Evolutionary conservation across 1,284 basidiomycete species (phyloP).

Genomic region (Rhodotorula sp.): DNA sequence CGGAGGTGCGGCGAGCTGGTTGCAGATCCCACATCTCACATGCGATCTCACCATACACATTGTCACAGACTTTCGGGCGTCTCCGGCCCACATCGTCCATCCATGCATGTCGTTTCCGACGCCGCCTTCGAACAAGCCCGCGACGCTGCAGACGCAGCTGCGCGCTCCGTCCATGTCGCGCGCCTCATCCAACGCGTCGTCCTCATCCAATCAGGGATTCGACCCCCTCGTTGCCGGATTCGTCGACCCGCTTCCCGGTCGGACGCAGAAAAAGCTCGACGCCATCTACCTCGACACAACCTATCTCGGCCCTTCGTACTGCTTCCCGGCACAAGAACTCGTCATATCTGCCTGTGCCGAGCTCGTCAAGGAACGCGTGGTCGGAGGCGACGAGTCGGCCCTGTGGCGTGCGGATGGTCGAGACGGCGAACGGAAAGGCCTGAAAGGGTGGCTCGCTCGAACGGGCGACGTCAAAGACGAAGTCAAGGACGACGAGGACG

Average conservation of each 20-base stretch:
- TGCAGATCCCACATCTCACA: too few species aligned
- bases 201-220: neutral
- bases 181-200: neutral
- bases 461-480: slow-evolving; percentile 45
- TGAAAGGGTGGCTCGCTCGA: slow-evolving; percentile 49
- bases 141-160: neutral
- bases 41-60: too few species aligned
- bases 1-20: slow-evolving; percentile 65
- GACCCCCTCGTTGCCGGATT: neutral
- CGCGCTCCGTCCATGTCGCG: slow-evolving; percentile 1
- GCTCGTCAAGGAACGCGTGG: slow-evolving; percentile 62
- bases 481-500: slow-evolving; percentile 46
- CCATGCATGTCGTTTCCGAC: slow-evolving; percentile 58
- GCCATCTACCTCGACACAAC: slow-evolving; percentile 94
- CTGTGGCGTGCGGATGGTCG: slow-evolving; percentile 36
- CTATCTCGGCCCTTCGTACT: slow-evolving; percentile 91
- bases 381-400: slow-evolving; percentile 48
- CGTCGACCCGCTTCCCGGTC: neutral
- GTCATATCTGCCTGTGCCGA: slow-evolving; percentile 90
- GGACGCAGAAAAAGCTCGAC: slow-evolving; percentile 71
- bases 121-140: neutral
- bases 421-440: slow-evolving; percentile 40
- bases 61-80: slow-evolving; percentile 50
- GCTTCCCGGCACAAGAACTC: slow-evolving; percentile 87
- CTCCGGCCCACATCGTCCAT: slow-evolving; percentile 77